Evolutionary conservation across 148 eudicot genomes (phyloP).

Genomic region (Rhododendron ovatum): DNA sequence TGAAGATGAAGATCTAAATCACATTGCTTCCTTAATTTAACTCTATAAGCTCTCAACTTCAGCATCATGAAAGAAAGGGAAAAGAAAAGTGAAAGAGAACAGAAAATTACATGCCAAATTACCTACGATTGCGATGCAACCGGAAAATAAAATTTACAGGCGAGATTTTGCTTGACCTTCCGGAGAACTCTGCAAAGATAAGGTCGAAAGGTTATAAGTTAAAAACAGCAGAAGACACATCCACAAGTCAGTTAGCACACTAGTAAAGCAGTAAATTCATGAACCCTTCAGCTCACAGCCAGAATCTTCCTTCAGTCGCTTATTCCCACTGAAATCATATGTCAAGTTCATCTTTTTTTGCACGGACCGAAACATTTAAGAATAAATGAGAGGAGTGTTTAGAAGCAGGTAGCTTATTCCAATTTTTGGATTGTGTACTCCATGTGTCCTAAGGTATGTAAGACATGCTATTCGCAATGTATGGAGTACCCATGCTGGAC

Average conservation of each 20-base stretch:
- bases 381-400: not conserved
- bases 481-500: too few species aligned
- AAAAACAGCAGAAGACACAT: not conserved
- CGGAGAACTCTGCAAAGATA: constrained; percentile 37
- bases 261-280: not conserved
- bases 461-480: too few species aligned
- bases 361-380: not conserved
- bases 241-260: not conserved
- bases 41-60: not conserved
- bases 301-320: not conserved
- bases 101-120: not conserved
- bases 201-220: not conserved
- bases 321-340: not conserved
- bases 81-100: not conserved
- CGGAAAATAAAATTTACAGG: constrained; percentile 24
- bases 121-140: not conserved
- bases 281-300: not conserved
- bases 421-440: too few species aligned
- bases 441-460: too few species aligned
- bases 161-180: constrained; percentile 44
- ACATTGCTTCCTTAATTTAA: not conserved
- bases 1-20: not conserved
- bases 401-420: not conserved
- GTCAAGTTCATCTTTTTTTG: not conserved
- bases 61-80: not conserved